These are phyloP conservation scores for Acanthamoeba triangularis DNA, from an alignment of 208 protist genomes.

Conservation along the genomic window DNA sequence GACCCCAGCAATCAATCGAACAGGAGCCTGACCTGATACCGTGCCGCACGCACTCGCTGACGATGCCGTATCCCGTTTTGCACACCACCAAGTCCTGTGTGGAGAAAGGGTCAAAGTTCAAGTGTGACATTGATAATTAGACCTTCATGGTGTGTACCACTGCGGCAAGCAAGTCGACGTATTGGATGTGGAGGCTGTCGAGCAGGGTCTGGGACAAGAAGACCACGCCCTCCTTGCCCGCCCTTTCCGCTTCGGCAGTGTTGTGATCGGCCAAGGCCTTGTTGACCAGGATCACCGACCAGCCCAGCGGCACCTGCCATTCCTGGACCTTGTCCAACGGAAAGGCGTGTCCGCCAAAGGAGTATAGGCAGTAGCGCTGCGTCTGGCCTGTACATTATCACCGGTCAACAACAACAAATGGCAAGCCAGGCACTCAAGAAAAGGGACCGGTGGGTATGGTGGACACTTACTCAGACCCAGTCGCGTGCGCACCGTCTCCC, in stretches of 20 bases:
- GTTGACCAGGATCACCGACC: background rate
- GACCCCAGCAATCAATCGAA: background rate
- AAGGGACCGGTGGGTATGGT: background rate
- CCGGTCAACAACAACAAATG: background rate
- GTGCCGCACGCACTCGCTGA: conserved; percentile 14
- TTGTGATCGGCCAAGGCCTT: conserved; percentile 34
- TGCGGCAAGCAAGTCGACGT: background rate
- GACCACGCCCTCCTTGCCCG: conserved; percentile 9
- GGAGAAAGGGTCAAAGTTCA: background rate
- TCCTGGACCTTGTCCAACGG: conserved; percentile 18
- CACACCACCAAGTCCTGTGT: conserved; percentile 13
- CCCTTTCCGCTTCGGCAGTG: background rate
- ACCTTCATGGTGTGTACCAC: background rate
- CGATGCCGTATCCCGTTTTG: conserved; percentile 27
- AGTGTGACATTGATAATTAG: background rate
- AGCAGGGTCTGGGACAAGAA: background rate
- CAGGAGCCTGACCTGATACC: background rate
- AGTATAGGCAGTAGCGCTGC: conserved; percentile 8
- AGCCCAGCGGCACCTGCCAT: background rate
- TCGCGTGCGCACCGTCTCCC: background rate
- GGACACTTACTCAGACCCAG: background rate
- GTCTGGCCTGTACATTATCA: background rate
- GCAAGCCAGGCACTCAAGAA: background rate
- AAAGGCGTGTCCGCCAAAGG: conserved; percentile 27
- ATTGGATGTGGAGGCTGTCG: background rate